Percentiles rank a stretch among this genome's conserved stretches.
phyloP scores from a whole-genome alignment of 2,329 filamentous ascomycete genomes.

The Myotisia sp. region DNA sequence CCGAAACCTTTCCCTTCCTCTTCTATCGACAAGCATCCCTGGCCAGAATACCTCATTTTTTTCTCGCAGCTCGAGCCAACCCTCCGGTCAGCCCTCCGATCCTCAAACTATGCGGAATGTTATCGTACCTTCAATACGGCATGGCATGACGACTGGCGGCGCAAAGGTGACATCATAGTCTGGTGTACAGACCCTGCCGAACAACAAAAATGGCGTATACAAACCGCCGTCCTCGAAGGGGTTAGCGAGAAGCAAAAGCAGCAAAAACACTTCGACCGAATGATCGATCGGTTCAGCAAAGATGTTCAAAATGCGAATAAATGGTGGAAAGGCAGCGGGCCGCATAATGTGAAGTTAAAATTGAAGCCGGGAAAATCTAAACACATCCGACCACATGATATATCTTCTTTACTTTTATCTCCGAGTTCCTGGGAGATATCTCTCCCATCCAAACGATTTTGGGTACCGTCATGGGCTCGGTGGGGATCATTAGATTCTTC shows the following conservation, averaged over 20 bases:
- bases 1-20: constrained; percentile 4
- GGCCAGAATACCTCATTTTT: constrained; percentile 38
- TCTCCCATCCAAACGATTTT: too few relatives aligned
- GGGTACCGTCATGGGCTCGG: too few relatives aligned
- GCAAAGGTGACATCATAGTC: constrained; percentile 48
- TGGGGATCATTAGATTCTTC: too few relatives aligned
- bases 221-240: constrained; percentile 9
- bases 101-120: constrained; percentile 42
- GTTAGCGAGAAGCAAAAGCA: constrained; percentile 10
- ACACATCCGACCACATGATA: too few relatives aligned
- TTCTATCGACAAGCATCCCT: constrained; percentile 20
- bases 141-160: constrained; percentile 48
- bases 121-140: constrained; percentile 47
- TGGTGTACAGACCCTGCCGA: constrained; percentile 37
- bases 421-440: too few relatives aligned
- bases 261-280: constrained; percentile 24
- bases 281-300: constrained; percentile 15
- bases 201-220: constrained; percentile 24
- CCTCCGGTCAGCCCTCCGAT: constrained; percentile 30
- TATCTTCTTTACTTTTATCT: too few relatives aligned
- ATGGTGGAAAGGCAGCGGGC: constrained; percentile 1
- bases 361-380: too few relatives aligned
- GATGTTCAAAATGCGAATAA: neutral
- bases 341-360: too few relatives aligned
- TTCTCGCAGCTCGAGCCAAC: constrained; percentile 44